Conservation (phyloP, 2,329 filamentous ascomycete species). For the Madurella mycetomatis region DNA sequence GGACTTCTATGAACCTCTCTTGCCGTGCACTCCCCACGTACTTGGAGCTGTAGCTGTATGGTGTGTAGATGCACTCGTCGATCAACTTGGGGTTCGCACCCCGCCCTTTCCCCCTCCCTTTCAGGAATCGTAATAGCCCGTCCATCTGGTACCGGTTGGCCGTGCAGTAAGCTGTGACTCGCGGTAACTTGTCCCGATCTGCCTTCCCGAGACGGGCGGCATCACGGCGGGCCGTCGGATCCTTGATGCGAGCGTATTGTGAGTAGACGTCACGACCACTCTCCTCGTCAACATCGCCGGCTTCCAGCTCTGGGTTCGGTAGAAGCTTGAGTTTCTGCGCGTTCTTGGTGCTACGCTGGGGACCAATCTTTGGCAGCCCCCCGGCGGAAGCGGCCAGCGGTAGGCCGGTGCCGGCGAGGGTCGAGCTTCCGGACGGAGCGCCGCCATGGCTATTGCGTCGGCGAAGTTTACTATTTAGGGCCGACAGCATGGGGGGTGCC, state of each 20-base stretch:
- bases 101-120: constrained; percentile 71
- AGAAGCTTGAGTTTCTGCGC: constrained; percentile 97
- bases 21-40: constrained; percentile 29
- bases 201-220: constrained; percentile 90
- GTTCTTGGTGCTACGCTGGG: constrained; percentile 90
- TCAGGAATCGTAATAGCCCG: constrained; percentile 82
- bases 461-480: constrained; percentile 81
- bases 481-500: constrained; percentile 63
- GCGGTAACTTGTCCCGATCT: constrained; percentile 77
- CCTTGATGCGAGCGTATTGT: constrained; percentile 96
- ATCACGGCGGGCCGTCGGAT: constrained; percentile 86
- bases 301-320: constrained; percentile 79
- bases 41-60: constrained; percentile 70
- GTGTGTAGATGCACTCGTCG: constrained; percentile 96
- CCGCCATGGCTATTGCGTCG: constrained; percentile 79
- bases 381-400: constrained; percentile 27
- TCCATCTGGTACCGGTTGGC: constrained; percentile 90
- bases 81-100: constrained; percentile 86
- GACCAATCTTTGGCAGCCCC: constrained; percentile 72
- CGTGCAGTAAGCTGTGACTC: constrained; percentile 95
- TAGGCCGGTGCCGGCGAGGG: constrained; percentile 34
- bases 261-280: constrained; percentile 94
- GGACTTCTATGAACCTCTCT: constrained; percentile 30
- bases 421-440: constrained; percentile 37
- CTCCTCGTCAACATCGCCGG: constrained; percentile 77